phyloP scores from a whole-genome alignment of 495 filamentous ascomycete species.

The Alectoria sarmentosa region DNA sequence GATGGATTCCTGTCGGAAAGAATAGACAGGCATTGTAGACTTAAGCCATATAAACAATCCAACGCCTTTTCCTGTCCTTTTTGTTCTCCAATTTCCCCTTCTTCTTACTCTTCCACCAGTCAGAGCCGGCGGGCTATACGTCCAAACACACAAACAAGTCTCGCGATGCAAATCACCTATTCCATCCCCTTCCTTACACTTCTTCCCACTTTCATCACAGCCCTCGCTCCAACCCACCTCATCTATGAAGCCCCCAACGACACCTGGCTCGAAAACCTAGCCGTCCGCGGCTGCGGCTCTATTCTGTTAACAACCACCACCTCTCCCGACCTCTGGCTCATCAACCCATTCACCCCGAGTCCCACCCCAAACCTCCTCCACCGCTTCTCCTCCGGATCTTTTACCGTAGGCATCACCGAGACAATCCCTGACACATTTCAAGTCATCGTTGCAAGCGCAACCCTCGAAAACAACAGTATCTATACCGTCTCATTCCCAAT shows the following conservation, averaged over 20 bases:
- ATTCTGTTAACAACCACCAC: slow-evolving; percentile 40
- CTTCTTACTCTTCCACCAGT: neutral
- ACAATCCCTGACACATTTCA: slow-evolving; percentile 10
- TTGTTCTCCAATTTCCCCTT: neutral
- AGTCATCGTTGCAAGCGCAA: slow-evolving; percentile 5
- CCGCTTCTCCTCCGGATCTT: neutral
- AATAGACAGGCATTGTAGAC: neutral
- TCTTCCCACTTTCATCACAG: slow-evolving; percentile 6
- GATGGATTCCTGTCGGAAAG: neutral
- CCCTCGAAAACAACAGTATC: neutral
- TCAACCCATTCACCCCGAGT: slow-evolving; percentile 8
- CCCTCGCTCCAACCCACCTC: slow-evolving; percentile 6
- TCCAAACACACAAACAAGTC: neutral
- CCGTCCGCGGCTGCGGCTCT: slow-evolving; percentile 39
- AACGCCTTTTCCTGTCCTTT: neutral
- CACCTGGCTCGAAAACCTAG: slow-evolving; percentile 41
- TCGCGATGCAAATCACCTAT: neutral
- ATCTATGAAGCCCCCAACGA: slow-evolving; percentile 30
- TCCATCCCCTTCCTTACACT: neutral
- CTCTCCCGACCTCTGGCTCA: slow-evolving; percentile 18
- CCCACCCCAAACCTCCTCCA: neutral
- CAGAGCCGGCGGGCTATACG: neutral
- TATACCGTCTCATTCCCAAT: slow-evolving; percentile 1
- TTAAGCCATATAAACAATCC: neutral
- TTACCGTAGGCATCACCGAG: slow-evolving; percentile 15